Conservation (phyloP, 2,329 filamentous ascomycete species). For the Thielaviopsis populi region DNA sequence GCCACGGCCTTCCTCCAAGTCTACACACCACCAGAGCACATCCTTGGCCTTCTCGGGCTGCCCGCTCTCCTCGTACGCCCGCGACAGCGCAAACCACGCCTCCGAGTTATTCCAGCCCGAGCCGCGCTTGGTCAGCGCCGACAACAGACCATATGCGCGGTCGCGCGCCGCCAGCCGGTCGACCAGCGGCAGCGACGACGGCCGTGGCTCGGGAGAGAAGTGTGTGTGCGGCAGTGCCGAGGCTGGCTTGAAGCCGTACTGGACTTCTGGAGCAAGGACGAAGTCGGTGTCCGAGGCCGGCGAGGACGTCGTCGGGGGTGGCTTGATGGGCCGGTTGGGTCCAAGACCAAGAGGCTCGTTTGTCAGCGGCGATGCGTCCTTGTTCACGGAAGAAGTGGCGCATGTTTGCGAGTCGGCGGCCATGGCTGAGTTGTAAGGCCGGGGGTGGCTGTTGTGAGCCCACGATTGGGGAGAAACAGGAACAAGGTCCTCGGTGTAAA, state of each 20-base stretch:
- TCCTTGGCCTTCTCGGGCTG: slow-evolving; percentile 80
- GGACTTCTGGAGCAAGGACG: slow-evolving; percentile 16
- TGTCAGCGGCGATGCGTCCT: neutral
- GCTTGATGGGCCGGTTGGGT: slow-evolving; percentile 11
- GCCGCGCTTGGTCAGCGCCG: slow-evolving; percentile 70
- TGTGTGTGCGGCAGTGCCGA: slow-evolving; percentile 23
- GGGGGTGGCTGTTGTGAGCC: slow-evolving; percentile 16
- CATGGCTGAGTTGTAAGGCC: slow-evolving; percentile 23
- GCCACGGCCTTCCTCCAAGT: slow-evolving; percentile 73
- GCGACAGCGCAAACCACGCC: slow-evolving; percentile 78
- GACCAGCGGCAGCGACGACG: slow-evolving; percentile 50
- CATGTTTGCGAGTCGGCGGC: neutral
- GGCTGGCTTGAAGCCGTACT: slow-evolving; percentile 17
- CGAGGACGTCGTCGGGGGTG: neutral
- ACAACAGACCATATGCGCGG: slow-evolving; percentile 70
- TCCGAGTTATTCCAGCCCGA: slow-evolving; percentile 82
- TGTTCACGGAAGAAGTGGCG: neutral
- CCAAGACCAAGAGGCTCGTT: slow-evolving; percentile 15
- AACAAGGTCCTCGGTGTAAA: slow-evolving; percentile 56
- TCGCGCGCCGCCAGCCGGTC: slow-evolving; percentile 83
- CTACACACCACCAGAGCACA: slow-evolving; percentile 93
- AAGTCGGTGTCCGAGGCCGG: slow-evolving; percentile 2
- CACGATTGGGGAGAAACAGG: slow-evolving; percentile 24
- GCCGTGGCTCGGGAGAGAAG: slow-evolving; percentile 39
- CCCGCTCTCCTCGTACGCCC: slow-evolving; percentile 75